phyloP scores from a whole-genome alignment of 2,329 filamentous ascomycete species.

The Trichoderma asperellum region DNA sequence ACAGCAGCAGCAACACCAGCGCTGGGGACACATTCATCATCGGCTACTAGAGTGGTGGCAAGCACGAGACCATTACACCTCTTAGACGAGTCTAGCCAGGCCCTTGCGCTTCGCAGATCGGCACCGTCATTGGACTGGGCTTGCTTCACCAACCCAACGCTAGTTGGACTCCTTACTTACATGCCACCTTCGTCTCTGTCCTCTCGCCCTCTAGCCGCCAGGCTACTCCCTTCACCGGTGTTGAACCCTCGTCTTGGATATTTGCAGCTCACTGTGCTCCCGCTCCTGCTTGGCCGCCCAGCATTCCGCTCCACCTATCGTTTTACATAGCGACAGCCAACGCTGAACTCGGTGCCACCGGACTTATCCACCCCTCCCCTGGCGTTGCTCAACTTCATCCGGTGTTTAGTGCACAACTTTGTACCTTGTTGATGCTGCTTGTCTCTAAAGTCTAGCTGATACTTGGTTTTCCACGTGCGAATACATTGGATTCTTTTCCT shows the following conservation, averaged over 20 bases:
- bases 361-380: slow-evolving; percentile 42
- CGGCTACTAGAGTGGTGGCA: slow-evolving; percentile 22
- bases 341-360: slow-evolving; percentile 43
- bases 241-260: slow-evolving; percentile 29
- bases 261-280: slow-evolving; percentile 34
- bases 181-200: slow-evolving; percentile 36
- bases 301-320: slow-evolving; percentile 36
- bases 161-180: slow-evolving; percentile 35
- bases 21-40: slow-evolving; percentile 7
- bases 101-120: slow-evolving; percentile 25
- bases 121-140: slow-evolving; percentile 23
- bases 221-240: slow-evolving; percentile 13
- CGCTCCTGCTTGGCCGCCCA: slow-evolving; percentile 32
- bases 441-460: slow-evolving; percentile 43
- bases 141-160: slow-evolving; percentile 24
- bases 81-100: slow-evolving; percentile 17
- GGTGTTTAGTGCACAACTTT: slow-evolving; percentile 37
- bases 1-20: slow-evolving; percentile 21
- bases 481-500: slow-evolving; percentile 42
- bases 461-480: slow-evolving; percentile 43
- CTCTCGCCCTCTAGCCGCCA: slow-evolving; percentile 32
- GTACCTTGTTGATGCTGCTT: slow-evolving; percentile 38
- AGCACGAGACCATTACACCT: slow-evolving; percentile 21
- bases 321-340: slow-evolving; percentile 36
- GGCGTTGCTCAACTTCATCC: slow-evolving; percentile 38